Conservation (phyloP, 768 basidiomycete genomes). For the Hericium erinaceus region DNA sequence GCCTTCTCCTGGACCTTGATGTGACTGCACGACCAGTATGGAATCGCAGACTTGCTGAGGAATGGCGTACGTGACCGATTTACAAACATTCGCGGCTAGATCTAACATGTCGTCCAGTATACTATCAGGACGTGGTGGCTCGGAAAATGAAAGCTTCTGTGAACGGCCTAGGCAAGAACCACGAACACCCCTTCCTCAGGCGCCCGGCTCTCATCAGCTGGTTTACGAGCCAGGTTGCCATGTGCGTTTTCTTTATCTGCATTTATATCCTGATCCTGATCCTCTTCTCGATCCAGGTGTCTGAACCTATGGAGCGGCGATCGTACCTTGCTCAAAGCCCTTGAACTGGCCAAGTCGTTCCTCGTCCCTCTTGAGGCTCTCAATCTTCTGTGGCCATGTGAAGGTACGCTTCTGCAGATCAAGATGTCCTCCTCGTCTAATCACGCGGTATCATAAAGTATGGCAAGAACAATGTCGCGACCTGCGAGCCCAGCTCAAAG, state of each 20-base stretch:
- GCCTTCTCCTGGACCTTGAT: slow-evolving; percentile 44
- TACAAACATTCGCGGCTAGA: background rate
- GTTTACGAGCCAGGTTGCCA: slow-evolving; percentile 55
- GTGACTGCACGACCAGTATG: slow-evolving; percentile 42
- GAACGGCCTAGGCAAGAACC: slow-evolving; percentile 37
- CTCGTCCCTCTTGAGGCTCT: slow-evolving; percentile 55
- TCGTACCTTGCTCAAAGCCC: slow-evolving; percentile 41
- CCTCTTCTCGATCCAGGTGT: slow-evolving; percentile 32
- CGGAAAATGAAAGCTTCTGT: slow-evolving; percentile 48
- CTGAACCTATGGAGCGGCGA: slow-evolving; percentile 61
- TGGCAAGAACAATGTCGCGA: background rate
- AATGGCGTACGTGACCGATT: slow-evolving; percentile 56
- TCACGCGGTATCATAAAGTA: background rate
- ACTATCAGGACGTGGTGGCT: slow-evolving; percentile 60
- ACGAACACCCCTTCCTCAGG: slow-evolving; percentile 49
- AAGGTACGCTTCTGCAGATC: slow-evolving; percentile 24
- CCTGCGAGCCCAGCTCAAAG: background rate
- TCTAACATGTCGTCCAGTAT: slow-evolving; percentile 33
- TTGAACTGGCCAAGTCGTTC: slow-evolving; percentile 60
- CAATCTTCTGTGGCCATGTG: slow-evolving; percentile 61
- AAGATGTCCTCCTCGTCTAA: background rate
- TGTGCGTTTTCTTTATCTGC: slow-evolving; percentile 30
- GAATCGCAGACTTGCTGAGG: slow-evolving; percentile 62
- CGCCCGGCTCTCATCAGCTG: slow-evolving; percentile 23
- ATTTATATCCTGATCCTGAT: background rate